Percentiles rank a stretch among this genome's conserved stretches.
These are phyloP conservation scores for Fraxinus sp. DNA, from an alignment of 305 asterid species.

Conservation along the genomic window DNA sequence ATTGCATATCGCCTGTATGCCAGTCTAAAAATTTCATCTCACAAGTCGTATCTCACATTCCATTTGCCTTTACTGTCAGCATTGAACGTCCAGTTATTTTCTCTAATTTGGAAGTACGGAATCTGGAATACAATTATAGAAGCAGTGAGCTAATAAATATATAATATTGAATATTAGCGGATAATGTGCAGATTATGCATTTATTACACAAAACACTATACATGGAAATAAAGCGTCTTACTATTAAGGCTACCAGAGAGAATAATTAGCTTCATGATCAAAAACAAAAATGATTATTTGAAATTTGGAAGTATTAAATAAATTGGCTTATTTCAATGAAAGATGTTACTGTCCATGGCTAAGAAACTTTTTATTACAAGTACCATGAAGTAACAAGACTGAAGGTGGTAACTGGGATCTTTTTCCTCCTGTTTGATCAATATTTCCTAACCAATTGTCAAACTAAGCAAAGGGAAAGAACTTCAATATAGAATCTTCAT, in stretches of 20 bases:
- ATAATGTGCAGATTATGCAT: not conserved
- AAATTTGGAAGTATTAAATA: not conserved
- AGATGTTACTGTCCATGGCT: not conserved
- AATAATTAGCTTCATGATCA: not conserved
- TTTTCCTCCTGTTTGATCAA: not conserved
- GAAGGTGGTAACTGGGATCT: not conserved
- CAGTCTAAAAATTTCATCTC: constrained; percentile 5
- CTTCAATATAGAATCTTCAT: not conserved
- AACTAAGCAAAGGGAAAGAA: not conserved
- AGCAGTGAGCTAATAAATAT: constrained; percentile 17
- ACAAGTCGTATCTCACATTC: constrained; percentile 70
- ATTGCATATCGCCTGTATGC: not conserved
- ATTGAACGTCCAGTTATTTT: constrained; percentile 84
- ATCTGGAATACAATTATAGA: constrained; percentile 37
- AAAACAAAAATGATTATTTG: not conserved
- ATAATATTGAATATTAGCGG: not conserved
- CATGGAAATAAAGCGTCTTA: not conserved
- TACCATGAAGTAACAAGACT: not conserved
- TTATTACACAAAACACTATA: not conserved
- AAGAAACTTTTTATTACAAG: not conserved
- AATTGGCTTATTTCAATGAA: not conserved
- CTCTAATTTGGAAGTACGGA: constrained; percentile 76
- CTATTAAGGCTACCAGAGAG: not conserved
- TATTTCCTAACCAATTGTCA: not conserved
- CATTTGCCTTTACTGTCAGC: constrained; percentile 60